Evolutionary conservation across 441 rosid species (phyloP).

Genomic region (Capsella rubella): DNA sequence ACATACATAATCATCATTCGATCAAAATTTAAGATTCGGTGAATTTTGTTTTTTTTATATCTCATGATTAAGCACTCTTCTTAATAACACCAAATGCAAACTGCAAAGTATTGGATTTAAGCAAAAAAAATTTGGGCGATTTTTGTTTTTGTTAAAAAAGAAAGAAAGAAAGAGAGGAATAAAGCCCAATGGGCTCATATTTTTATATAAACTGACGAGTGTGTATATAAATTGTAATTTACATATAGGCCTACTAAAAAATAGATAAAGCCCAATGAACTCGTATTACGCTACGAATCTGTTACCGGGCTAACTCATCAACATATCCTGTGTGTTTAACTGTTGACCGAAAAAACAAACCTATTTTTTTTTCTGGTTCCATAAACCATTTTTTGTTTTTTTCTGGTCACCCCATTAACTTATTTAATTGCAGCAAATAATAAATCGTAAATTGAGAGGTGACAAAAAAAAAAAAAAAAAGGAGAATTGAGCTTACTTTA

Average conservation of each 20-base stretch:
- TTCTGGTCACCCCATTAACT: not conserved
- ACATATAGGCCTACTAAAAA: not conserved
- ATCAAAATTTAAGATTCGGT: not conserved
- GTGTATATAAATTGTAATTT: not conserved
- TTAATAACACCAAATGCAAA: not conserved
- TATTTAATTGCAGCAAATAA: too few species aligned
- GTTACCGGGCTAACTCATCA: not conserved
- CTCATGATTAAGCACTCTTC: not conserved
- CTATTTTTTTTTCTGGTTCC: too few species aligned
- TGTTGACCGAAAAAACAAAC: not conserved
- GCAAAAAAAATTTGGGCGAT: not conserved
- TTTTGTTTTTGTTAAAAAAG: not conserved
- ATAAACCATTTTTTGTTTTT: not conserved
- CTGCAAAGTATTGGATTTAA: not conserved
- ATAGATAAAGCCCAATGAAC: constrained; percentile 2
- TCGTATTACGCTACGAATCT: not conserved
- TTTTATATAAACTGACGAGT: not conserved
- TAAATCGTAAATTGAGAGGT: too few species aligned
- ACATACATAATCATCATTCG: not conserved
- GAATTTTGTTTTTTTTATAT: not conserved
- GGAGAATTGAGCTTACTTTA: too few species aligned
- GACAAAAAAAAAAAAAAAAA: too few species aligned
- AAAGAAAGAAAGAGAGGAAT: not conserved
- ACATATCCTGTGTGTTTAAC: not conserved
- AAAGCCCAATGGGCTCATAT: constrained; percentile 7